phyloP scores from a whole-genome alignment of 768 basidiomycete species.

The Termitomyces sp. region DNA sequence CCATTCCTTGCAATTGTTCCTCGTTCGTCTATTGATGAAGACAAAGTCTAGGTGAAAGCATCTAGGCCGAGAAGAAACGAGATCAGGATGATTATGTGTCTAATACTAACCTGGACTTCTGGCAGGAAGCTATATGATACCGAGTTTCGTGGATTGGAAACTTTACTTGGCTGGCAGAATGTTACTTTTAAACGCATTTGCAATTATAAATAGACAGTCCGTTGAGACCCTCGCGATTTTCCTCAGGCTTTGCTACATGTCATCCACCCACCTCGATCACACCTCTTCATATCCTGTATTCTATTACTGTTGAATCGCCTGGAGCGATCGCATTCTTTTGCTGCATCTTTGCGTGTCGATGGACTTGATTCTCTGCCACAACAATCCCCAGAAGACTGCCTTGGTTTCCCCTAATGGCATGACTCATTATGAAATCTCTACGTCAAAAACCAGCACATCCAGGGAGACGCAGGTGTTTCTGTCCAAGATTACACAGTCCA shows the following conservation, averaged over 20 bases:
- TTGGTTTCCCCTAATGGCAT: constrained; percentile 47
- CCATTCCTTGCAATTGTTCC: neutral
- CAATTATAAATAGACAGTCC: neutral
- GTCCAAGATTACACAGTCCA: constrained; percentile 37
- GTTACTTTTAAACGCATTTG: neutral
- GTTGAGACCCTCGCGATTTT: neutral
- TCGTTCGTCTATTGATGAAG: no score
- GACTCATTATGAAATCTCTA: constrained; percentile 44
- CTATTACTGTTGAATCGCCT: constrained; percentile 1
- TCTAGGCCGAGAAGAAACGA: neutral
- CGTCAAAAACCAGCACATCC: constrained; percentile 21
- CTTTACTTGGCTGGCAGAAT: neutral
- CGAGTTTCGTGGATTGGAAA: neutral
- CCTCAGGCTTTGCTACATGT: neutral
- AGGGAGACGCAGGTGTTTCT: constrained; percentile 22
- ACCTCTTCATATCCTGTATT: neutral
- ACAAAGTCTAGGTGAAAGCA: neutral
- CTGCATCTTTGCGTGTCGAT: constrained; percentile 20
- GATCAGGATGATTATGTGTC: neutral
- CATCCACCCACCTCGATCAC: neutral
- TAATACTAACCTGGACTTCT: neutral
- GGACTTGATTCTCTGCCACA: constrained; percentile 49
- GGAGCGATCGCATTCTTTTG: constrained; percentile 4
- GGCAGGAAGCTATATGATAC: neutral
- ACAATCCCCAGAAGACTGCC: constrained; percentile 44